Base-by-base conservation (phyloP, 2,329 filamentous ascomycete genomes). In the Teratosphaeria viscida region DNA sequence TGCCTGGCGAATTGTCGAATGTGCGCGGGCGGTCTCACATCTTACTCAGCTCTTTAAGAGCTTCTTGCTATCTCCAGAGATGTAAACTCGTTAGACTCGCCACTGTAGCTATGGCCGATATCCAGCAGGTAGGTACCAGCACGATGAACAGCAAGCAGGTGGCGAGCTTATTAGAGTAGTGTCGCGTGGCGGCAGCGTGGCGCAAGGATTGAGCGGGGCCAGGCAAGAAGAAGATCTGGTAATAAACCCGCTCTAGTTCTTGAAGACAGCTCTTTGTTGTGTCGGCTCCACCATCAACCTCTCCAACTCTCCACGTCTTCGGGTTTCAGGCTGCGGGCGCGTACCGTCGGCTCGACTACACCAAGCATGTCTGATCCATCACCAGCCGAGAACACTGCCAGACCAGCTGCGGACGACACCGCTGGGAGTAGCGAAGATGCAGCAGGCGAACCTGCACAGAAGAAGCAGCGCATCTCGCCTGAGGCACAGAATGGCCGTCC, bases 401-500 rank as follows among this genome's bases (percentile, higher is more conserved):
- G 54, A 1, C 5, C 5, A 11, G 12, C 29, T 37, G 52, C 27
- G 19, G 54, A 56, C 11, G 53, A 37, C 53, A 37, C 19, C 34
- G 56, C n/a, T 35, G 54, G 29, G 53, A 56, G 58, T 39, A 26
- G 27, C 14, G 60, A 64, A 49, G 58, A 59, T 27, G 53, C 27
- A 52, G 59, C 27, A 52, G 59, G 58, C 55, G 65, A 67, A 56
- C 64, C 63, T 11, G 56, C 59, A 6, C 58, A 39, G 10, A 67
- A 67, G 57, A 64, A 64, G 27, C 34, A 58, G 53, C 64, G 63
- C 14, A 62, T 65, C 12, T 34, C 55, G 26, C 57, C 55, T 4
- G 64, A 60, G 26, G 61, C 60, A 23, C 5, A 2, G 52, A 54
- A 35, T 16, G 56, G 58, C 54, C 57, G 59, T 10, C 43, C 55